Base-by-base conservation (phyloP, 2,329 filamentous ascomycete species). In the Curvularia eragrostidis region DNA sequence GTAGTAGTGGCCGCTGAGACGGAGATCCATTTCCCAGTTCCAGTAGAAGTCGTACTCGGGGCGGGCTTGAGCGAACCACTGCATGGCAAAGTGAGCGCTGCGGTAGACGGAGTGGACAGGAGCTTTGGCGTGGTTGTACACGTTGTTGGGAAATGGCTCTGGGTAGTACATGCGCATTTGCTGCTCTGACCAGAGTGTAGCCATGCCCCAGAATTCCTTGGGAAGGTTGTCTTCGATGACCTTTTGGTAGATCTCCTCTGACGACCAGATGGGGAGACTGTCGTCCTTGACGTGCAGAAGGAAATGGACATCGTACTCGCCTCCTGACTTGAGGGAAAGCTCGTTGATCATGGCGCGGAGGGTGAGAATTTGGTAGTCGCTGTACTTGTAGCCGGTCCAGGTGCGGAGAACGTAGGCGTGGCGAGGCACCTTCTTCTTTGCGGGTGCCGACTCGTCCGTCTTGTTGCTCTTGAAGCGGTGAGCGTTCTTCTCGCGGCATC, bases 111-210 rank as follows among this genome's bases (percentile, higher is more conserved):
- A 93, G 74, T 98, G 93, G 0, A 97, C 87, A 1, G 91, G 90
- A 12, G 75, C 76, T 47, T 78, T 78, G 44, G 80, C 79, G 54
- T 96, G 83, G 49, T 90, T 85, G 56, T 84, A 83, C 64, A 84
- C 83, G 76, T 88, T 93, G 44, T 90, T 86, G 62, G 96, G 91
- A 70, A 91, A 89, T 24, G 97, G 88, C 48, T 90, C 91, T 51
- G 95, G 90, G 77, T 98, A 99, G 67, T 96, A 84, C 56, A 93
- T 86, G 52, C 89, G 83, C 93, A 98, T 97, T 77, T 97, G 93
- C 23, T 90, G 89, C 76, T 96, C 93, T 0, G 91, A 95, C 95
- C 95, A 99, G 6, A 98, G 83, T 0, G 91, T 96, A 19, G 91
- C 91, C 72, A 99, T 88, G 46, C 91, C 91, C 65, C 86, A 89